A percentile compares a stretch with the other conserved stretches of the same genome.
phyloP scores from a whole-genome alignment of 2,329 filamentous ascomycete genomes.

The Penicillium nordicum region DNA sequence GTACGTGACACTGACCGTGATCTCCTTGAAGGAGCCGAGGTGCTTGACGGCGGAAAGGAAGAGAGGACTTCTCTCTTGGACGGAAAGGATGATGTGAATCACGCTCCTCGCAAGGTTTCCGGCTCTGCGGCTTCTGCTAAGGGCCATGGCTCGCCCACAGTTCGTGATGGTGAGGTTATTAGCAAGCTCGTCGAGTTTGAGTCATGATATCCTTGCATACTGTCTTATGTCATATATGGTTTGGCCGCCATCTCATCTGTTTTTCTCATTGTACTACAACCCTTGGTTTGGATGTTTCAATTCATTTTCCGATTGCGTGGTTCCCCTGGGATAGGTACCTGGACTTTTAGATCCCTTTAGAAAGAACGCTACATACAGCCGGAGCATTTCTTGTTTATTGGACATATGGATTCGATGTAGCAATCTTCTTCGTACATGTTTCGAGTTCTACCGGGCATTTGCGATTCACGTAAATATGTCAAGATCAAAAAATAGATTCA shows the following conservation, averaged over 20 bases:
- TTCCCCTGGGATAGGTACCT: neutral
- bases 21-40: constrained; percentile 70
- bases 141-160: constrained; percentile 7
- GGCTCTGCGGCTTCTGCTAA: constrained; percentile 2
- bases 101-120: constrained; percentile 4
- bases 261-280: constrained; percentile 7
- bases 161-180: constrained; percentile 28
- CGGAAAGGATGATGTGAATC: constrained; percentile 19
- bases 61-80: constrained; percentile 30
- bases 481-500: neutral
- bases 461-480: neutral
- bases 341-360: neutral
- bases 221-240: constrained; percentile 1
- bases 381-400: neutral
- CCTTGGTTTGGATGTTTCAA: constrained; percentile 2
- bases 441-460: neutral
- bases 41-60: constrained; percentile 47
- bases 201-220: constrained; percentile 20
- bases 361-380: neutral
- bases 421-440: neutral
- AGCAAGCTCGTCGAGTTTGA: constrained; percentile 42
- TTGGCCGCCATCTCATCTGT: neutral
- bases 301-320: neutral
- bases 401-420: neutral
- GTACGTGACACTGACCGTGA: constrained; percentile 65